These are phyloP conservation scores for Blepharisma stoltei DNA, from an alignment of 73 alveolate genomes.

Conservation along the genomic window DNA sequence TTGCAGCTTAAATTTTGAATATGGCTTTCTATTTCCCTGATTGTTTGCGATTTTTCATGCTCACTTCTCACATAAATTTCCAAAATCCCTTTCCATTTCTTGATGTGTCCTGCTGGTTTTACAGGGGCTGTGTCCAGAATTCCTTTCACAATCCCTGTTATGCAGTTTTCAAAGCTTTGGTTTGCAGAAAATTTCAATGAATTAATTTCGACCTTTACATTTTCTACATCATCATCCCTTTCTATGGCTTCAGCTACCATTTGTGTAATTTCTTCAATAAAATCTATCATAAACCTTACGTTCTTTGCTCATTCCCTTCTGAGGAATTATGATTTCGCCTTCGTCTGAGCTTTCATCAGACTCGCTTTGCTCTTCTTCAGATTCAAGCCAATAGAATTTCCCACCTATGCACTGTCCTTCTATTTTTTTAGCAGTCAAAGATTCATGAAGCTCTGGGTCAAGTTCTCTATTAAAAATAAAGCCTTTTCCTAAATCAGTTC, in stretches of 20 bases:
- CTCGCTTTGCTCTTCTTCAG: not conserved
- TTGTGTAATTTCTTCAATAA: not conserved
- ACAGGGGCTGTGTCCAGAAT: not conserved
- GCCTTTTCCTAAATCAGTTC: constrained; percentile 6
- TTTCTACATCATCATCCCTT: constrained; percentile 13
- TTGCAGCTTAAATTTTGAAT: not conserved
- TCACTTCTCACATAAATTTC: not conserved
- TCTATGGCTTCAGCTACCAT: constrained; percentile 12
- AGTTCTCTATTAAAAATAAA: not conserved
- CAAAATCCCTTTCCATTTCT: constrained; percentile 11
- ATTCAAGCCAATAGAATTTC: not conserved
- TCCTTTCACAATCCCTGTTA: not conserved
- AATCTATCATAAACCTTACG: constrained; percentile 14
- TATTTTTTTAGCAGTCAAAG: not conserved
- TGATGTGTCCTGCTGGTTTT: not conserved
- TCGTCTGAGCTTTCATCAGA: not conserved
- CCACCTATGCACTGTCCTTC: constrained; percentile 8
- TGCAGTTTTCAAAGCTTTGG: constrained; percentile 9
- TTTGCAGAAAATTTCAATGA: constrained; percentile 2
- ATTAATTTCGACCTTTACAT: not conserved
- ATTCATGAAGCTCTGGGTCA: not conserved
- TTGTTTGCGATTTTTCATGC: not conserved
- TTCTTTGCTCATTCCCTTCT: constrained; percentile 2
- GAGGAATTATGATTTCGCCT: not conserved
- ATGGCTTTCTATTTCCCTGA: not conserved